These are phyloP conservation scores for Diaporthe sp. DNA, from an alignment of 2,329 filamentous ascomycete species.

Conservation along the genomic window DNA sequence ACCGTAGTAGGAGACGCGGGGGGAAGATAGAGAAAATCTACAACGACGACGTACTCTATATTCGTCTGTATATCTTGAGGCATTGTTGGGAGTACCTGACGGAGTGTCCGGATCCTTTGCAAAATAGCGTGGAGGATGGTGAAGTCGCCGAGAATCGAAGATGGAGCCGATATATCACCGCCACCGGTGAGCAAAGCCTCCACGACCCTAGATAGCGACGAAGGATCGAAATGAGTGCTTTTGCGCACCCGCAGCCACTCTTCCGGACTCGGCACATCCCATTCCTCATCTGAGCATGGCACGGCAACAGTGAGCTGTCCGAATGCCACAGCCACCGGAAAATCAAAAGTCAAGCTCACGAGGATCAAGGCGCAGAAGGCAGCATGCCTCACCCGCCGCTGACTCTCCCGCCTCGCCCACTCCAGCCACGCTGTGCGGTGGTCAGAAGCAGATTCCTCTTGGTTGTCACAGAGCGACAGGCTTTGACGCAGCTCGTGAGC, in stretches of 20 bases:
- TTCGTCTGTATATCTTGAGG: neutral
- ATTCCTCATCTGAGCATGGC: neutral
- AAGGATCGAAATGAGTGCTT: fast-evolving
- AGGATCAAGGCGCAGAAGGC: neutral
- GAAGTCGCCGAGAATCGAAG: neutral
- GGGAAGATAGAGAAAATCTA: fast-evolving
- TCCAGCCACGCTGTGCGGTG: neutral
- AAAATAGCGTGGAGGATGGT: neutral
- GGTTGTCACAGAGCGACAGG: too few species aligned
- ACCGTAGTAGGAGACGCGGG: fast-evolving
- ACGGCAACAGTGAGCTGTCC: neutral
- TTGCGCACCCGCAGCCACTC: neutral
- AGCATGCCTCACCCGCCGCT: neutral
- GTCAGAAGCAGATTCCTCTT: neutral
- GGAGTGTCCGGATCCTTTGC: neutral
- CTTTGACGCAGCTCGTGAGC: neutral
- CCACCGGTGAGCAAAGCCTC: neutral
- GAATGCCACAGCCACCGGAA: neutral
- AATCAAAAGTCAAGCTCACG: neutral
- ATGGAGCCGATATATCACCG: neutral
- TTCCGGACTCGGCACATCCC: neutral
- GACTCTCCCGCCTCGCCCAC: neutral
- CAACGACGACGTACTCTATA: neutral
- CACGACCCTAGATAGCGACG: neutral
- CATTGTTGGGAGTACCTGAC: neutral